Percentiles rank a stretch among this genome's conserved stretches.
phyloP scores from a whole-genome alignment of 2,329 filamentous ascomycete species.

The Thermochaetoides dissita region DNA sequence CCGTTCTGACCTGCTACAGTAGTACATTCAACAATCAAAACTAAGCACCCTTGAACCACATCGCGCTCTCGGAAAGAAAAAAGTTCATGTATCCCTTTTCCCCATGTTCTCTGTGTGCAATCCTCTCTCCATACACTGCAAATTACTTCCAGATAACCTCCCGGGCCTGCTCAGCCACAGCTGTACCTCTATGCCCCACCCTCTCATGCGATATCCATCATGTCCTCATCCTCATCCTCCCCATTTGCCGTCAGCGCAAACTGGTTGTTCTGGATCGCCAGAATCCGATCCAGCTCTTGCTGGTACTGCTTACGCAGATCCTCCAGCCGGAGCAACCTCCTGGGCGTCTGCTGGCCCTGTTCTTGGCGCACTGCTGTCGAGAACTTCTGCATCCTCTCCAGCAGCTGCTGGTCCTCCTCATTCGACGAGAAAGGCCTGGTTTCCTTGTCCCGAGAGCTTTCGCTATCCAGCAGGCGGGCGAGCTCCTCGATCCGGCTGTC shows the following conservation, averaged over 20 bases:
- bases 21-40: no score
- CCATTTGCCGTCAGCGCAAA: constrained; percentile 52
- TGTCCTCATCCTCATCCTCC: constrained; percentile 27
- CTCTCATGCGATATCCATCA: constrained; percentile 36
- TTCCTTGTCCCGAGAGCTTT: constrained; percentile 4
- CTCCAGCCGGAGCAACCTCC: constrained; percentile 70
- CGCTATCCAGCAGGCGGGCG: constrained; percentile 9
- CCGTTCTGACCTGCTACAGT: background rate
- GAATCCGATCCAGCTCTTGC: constrained; percentile 74
- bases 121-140: constrained; percentile 1
- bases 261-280: constrained; percentile 75
- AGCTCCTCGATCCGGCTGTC: constrained; percentile 14
- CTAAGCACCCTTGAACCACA: no score
- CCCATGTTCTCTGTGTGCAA: background rate
- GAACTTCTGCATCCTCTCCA: constrained; percentile 16
- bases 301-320: constrained; percentile 84
- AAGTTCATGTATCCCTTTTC: constrained; percentile 2
- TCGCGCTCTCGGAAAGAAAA: no score
- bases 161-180: background rate
- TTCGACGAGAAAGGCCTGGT: background rate
- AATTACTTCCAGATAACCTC: constrained; percentile 3
- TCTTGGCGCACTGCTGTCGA: background rate
- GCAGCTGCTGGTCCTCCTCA: constrained; percentile 12
- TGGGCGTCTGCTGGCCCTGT: constrained; percentile 31
- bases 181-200: background rate